These are phyloP conservation scores for Tulasnella sp. DNA, from an alignment of 768 basidiomycete genomes.

Conservation along the genomic window DNA sequence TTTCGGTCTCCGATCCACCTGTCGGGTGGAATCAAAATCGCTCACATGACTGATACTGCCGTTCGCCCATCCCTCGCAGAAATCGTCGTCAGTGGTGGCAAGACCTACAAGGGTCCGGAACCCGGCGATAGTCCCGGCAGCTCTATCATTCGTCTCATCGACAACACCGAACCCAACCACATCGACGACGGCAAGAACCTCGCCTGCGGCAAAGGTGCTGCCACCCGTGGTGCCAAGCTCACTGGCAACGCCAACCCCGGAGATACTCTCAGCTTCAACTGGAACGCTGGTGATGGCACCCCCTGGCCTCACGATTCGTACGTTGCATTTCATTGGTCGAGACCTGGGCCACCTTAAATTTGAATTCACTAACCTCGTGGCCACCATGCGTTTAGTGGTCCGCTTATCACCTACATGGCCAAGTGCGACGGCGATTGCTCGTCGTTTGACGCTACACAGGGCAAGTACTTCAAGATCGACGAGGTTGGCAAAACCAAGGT, in stretches of 20 bases:
- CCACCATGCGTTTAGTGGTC: constrained; percentile 36
- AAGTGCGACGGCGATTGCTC: constrained; percentile 51
- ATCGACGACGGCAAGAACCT: constrained; percentile 42
- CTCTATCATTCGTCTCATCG: constrained; percentile 40
- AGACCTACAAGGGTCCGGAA: constrained; percentile 38
- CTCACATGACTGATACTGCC: neutral
- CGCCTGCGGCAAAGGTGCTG: constrained; percentile 39
- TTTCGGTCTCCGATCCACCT: neutral
- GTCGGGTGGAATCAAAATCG: neutral
- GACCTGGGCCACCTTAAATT: neutral
- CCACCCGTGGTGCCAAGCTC: constrained; percentile 40
- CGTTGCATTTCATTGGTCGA: neutral
- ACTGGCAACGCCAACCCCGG: constrained; percentile 55
- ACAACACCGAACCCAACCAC: constrained; percentile 43
- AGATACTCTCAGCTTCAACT: neutral
- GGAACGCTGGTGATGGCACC: constrained; percentile 35
- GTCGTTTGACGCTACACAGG: constrained; percentile 50
- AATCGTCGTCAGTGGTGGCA: constrained; percentile 41
- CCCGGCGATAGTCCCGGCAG: constrained; percentile 31
- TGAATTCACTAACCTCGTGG: neutral
- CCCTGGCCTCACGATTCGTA: constrained; percentile 26
- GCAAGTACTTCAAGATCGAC: constrained; percentile 69
- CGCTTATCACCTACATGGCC: constrained; percentile 68
- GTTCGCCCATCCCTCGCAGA: neutral
- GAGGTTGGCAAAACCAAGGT: constrained; percentile 29